Percentiles rank a stretch among this genome's conserved stretches.
These are phyloP conservation scores for Hevea brasiliensis DNA, from an alignment of 345 rosid genomes.

Conservation along the genomic window DNA sequence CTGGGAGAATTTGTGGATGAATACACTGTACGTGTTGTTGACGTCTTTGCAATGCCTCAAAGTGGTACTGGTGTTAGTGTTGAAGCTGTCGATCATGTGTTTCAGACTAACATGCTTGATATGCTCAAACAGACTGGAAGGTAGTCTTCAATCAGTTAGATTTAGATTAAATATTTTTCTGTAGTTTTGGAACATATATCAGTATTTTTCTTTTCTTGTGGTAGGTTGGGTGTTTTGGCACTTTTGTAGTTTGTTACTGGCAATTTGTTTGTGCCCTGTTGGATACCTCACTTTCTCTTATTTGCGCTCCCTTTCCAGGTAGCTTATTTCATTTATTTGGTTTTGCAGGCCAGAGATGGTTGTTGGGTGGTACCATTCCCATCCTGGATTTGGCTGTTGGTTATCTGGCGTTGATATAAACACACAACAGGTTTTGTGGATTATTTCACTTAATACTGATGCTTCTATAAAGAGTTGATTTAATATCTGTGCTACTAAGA, in stretches of 20 bases:
- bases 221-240: not conserved
- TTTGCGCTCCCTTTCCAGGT: not conserved
- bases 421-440: slow-evolving; percentile 74
- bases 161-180: not conserved
- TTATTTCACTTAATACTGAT: not conserved
- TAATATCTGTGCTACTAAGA: not conserved
- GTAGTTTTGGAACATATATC: not conserved
- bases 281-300: not conserved
- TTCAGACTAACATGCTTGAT: slow-evolving; percentile 98
- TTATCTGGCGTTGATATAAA: slow-evolving; percentile 98
- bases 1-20: slow-evolving; percentile 98
- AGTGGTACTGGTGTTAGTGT: slow-evolving; percentile 99
- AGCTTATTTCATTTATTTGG: slow-evolving; percentile 17
- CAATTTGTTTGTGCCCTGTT: too few species aligned
- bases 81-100: slow-evolving; percentile 98
- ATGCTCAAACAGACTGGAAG: slow-evolving; percentile 99
- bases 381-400: slow-evolving; percentile 99
- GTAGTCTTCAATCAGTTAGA: slow-evolving; percentile 31
- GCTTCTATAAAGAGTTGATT: not conserved
- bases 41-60: slow-evolving; percentile 99
- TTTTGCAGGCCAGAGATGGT: slow-evolving; percentile 94
- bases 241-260: too few species aligned
- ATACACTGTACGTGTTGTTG: slow-evolving; percentile 94
- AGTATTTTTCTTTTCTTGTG: not conserved
- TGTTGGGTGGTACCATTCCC: slow-evolving; percentile 99